Conservation (phyloP, 495 filamentous ascomycete genomes). For the Hypoxylon lienhwacheense region DNA sequence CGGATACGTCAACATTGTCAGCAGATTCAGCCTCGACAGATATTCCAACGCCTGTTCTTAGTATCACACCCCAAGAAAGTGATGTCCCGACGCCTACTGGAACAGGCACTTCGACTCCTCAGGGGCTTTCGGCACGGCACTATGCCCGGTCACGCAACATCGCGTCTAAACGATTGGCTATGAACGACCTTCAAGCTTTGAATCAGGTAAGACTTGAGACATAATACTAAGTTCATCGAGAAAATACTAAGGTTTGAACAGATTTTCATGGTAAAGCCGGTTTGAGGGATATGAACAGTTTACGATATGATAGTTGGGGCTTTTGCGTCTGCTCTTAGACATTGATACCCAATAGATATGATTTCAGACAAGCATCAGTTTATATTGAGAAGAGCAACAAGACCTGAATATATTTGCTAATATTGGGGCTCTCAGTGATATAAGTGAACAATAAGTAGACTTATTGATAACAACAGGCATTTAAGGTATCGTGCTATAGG, state of each 20-base stretch:
- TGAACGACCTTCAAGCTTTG: conserved; percentile 26
- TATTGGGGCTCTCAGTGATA: too few relatives aligned
- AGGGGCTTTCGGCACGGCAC: conserved; percentile 15
- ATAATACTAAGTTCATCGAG: background rate
- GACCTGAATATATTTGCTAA: background rate
- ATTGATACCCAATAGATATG: conserved; percentile 30
- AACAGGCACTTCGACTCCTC: conserved; percentile 28
- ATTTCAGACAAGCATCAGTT: conserved; percentile 1
- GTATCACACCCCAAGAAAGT: conserved; percentile 21
- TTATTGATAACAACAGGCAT: too few relatives aligned
- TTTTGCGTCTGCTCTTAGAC: background rate
- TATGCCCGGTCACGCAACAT: conserved; percentile 29
- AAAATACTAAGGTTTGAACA: conserved; percentile 7
- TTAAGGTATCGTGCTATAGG: too few relatives aligned
- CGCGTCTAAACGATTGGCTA: conserved; percentile 32
- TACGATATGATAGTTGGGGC: background rate
- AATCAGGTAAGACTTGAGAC: conserved; percentile 21
- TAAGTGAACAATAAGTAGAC: too few relatives aligned
- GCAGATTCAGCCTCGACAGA: conserved; percentile 10
- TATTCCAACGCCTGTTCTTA: background rate
- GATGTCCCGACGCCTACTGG: conserved; percentile 19
- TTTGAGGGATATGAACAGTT: conserved; percentile 9
- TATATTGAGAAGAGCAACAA: background rate
- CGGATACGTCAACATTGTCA: conserved; percentile 28
- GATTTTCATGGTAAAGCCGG: conserved; percentile 35